Percentiles rank a stretch among this genome's conserved stretches.
Conservation (phyloP, 305 asterid species). For the Vinca major region DNA sequence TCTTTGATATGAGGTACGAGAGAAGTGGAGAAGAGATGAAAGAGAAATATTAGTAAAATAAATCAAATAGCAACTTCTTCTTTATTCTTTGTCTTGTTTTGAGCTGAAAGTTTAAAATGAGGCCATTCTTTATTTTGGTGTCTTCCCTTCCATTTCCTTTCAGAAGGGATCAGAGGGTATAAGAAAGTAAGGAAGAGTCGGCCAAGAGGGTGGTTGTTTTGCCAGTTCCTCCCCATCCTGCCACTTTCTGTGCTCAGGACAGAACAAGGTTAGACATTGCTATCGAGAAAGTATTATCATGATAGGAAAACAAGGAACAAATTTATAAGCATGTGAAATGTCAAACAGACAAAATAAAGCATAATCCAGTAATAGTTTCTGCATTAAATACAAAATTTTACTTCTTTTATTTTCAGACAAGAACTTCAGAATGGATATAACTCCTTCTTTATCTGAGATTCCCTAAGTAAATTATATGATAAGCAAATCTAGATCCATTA, state of each 20-base stretch:
- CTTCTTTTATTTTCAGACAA: neutral
- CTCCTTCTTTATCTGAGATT: neutral
- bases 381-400: neutral
- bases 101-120: neutral
- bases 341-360: neutral
- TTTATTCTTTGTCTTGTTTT: neutral
- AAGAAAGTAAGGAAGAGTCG: neutral
- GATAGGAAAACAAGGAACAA: neutral
- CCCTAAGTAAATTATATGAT: neutral
- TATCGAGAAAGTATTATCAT: neutral
- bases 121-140: neutral
- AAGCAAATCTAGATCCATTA: neutral
- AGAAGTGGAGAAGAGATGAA: neutral
- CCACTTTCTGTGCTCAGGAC: neutral
- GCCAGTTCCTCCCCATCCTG: neutral
- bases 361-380: neutral
- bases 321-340: neutral
- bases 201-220: neutral
- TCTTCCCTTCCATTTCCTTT: neutral
- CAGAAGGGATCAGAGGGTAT: neutral
- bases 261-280: neutral
- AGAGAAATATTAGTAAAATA: neutral
- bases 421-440: neutral
- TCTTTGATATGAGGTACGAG: neutral
- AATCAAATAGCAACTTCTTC: neutral